Percentiles rank a stretch among this genome's conserved stretches.
phyloP scores from a whole-genome alignment of 768 basidiomycete genomes.

The Macrolepiota albuminosa region DNA sequence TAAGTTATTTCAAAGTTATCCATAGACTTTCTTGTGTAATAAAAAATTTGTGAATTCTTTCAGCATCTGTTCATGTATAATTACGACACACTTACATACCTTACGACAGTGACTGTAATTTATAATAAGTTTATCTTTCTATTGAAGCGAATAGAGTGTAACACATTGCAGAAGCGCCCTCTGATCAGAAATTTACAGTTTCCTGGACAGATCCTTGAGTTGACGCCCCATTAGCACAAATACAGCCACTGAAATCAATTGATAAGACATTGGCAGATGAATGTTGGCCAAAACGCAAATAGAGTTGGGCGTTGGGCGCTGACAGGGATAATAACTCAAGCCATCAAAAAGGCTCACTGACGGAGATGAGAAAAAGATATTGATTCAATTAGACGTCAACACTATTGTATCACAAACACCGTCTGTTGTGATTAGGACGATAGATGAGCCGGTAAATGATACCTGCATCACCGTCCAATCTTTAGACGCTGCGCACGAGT shows the following conservation, averaged over 20 bases:
- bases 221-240: not conserved
- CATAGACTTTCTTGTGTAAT: not conserved
- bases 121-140: not conserved
- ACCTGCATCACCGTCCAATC: conserved; percentile 24
- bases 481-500: conserved; percentile 37
- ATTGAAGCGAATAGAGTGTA: not conserved
- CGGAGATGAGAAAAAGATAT: not conserved
- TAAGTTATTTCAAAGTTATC: not conserved
- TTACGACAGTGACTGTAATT: not conserved
- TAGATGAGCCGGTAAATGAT: conserved; percentile 2
- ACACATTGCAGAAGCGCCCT: not conserved
- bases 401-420: conserved; percentile 10
- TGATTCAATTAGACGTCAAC: conserved; percentile 15
- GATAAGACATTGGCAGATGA: not conserved
- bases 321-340: not conserved
- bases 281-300: not conserved
- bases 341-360: not conserved
- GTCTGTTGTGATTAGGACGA: conserved; percentile 3
- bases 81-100: not conserved
- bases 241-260: too few species aligned
- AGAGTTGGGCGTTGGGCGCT: not conserved
- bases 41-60: not conserved
- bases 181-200: not conserved
- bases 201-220: not conserved
- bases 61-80: not conserved